Evolutionary conservation across 306 rosid species (phyloP), one percentile per base, ranked within the genome.

Genomic region (Herpetospermum pedunculosum): DNA sequence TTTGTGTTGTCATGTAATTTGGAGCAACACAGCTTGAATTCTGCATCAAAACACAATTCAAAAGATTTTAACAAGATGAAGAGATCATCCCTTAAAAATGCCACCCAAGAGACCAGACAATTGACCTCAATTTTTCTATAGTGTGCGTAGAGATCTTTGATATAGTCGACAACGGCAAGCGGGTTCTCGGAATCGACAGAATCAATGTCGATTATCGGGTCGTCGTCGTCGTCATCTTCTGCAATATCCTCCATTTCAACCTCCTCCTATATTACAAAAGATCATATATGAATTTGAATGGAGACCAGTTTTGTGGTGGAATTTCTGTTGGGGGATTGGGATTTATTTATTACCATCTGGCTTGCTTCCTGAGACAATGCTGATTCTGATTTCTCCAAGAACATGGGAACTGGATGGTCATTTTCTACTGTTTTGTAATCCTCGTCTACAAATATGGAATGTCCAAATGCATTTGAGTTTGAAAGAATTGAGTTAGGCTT

Each of bases 231-330:
- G 6, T 62, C 46, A n/a, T 80, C 80, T 34, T 86, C 96, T 58
- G 29, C 77, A 49, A 91, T 85, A 59, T 95, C 99, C 78, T 91
- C 96, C 99, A 95, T 95, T 80, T 95, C 97, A 80, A 95, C 88
- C 72, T 95, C 99, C 53, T 46, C 55, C 78, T 80, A 77, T 64
- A 23, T 19, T 46, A 37, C 9, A 7, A 52, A 26, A 71, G 6
- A 41, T 43, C 16, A 46, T 32, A 7, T 19, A 38, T 21, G 72
- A 64, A 1, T 49, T 47, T 32, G 21, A 16, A 54, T 41, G 21
- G 68, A 49, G 52, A 10, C 6, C 6, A 35, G 3, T 18, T 72
- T n/a, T 19, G 58, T 21, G 15, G 23, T 49, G 12, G 18, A 40
- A 23, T 25, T n/a, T 7, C 26, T 16, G 70, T 5, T 44, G 21